Conservation (phyloP, 352 stramenopile species). For the Plasmopara viticola region DNA sequence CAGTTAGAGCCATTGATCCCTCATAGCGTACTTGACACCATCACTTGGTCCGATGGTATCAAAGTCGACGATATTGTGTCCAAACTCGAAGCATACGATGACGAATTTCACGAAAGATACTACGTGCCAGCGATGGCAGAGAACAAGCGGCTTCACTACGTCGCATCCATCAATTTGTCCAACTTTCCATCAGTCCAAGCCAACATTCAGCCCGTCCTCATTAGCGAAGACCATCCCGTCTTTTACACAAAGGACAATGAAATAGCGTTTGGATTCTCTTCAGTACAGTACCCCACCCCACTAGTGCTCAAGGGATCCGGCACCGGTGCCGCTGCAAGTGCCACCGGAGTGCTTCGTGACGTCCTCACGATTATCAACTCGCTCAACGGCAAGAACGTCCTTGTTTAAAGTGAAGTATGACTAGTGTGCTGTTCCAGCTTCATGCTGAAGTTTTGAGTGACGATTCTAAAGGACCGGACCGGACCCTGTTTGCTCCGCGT, state of each 20-base stretch:
- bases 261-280: slow-evolving; percentile 65
- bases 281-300: slow-evolving; percentile 63
- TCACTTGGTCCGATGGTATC: slow-evolving; percentile 43
- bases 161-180: slow-evolving; percentile 57
- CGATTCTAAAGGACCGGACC: too few relatives aligned
- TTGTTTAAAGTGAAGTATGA: slow-evolving; percentile 17
- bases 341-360: slow-evolving; percentile 68
- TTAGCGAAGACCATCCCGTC: slow-evolving; percentile 55
- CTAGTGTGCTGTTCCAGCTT: slow-evolving; percentile 10
- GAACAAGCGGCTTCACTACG: slow-evolving; percentile 54
- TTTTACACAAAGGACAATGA: slow-evolving; percentile 65
- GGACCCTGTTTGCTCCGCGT: too few relatives aligned
- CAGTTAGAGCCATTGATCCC: slow-evolving; percentile 51
- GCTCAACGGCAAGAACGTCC: slow-evolving; percentile 49
- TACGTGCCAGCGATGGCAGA: slow-evolving; percentile 36
- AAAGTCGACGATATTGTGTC: slow-evolving; percentile 40
- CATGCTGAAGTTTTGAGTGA: too few relatives aligned
- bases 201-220: slow-evolving; percentile 41
- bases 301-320: slow-evolving; percentile 67
- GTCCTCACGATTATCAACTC: slow-evolving; percentile 69
- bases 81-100: slow-evolving; percentile 49
- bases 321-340: slow-evolving; percentile 50
- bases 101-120: slow-evolving; percentile 48
- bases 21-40: slow-evolving; percentile 30
- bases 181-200: slow-evolving; percentile 43